phyloP scores from a whole-genome alignment of 768 basidiomycete species.

The Trametes sanguinea region DNA sequence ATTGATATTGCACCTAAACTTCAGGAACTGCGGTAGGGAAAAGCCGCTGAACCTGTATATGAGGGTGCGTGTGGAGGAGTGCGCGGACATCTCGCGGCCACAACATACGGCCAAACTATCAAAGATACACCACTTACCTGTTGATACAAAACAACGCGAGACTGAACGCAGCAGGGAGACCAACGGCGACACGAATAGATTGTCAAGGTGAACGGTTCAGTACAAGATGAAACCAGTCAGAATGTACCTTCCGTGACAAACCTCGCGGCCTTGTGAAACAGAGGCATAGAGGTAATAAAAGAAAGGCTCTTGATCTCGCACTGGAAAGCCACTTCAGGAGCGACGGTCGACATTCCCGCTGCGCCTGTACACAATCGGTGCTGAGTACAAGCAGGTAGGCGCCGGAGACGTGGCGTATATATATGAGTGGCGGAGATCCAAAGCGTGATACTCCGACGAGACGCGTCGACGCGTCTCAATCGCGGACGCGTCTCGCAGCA shows the following conservation, averaged over 20 bases:
- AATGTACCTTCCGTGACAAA: slow-evolving; percentile 36
- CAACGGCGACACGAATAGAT: too few relatives aligned
- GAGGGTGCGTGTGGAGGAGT: not conserved
- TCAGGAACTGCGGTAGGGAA: slow-evolving; percentile 14
- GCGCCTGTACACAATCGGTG: slow-evolving; percentile 41
- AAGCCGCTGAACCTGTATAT: slow-evolving; percentile 19
- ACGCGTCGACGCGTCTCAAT: slow-evolving; percentile 26
- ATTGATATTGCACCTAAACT: slow-evolving; percentile 15
- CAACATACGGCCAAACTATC: too few relatives aligned
- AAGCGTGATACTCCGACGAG: slow-evolving; percentile 21
- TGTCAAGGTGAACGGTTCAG: not conserved
- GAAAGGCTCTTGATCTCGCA: slow-evolving; percentile 34
- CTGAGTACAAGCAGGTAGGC: not conserved
- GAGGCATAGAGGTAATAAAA: slow-evolving; percentile 33
- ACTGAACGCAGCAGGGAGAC: too few relatives aligned
- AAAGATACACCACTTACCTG: too few relatives aligned
- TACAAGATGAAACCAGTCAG: too few relatives aligned
- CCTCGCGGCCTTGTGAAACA: slow-evolving; percentile 25
- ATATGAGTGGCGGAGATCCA: slow-evolving; percentile 13
- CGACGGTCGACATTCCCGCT: slow-evolving; percentile 34
- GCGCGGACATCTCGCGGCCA: too few relatives aligned
- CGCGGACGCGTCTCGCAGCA: slow-evolving; percentile 14
- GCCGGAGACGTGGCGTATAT: not conserved
- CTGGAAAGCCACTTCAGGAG: slow-evolving; percentile 39
- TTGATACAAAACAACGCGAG: too few relatives aligned